Evolutionary conservation across 139 green algal species (phyloP).

Genomic region (Picochlorum sp.): DNA sequence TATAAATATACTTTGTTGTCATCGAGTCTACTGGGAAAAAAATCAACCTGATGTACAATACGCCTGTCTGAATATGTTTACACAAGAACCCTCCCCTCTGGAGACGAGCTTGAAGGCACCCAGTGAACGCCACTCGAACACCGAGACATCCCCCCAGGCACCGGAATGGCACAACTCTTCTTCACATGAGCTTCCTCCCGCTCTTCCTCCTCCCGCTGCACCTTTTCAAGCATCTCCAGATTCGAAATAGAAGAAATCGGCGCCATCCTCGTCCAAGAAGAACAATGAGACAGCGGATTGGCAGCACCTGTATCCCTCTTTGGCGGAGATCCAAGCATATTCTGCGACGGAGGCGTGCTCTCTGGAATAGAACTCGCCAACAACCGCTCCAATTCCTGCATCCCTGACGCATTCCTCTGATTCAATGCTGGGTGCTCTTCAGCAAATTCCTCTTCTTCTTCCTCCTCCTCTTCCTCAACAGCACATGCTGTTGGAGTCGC

Average conservation of each 20-base stretch:
- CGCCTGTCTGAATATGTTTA: no score
- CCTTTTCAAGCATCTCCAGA: conserved; percentile 4
- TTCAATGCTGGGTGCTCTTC: neutral
- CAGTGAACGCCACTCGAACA: conserved; percentile 2
- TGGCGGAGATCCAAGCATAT: conserved; percentile 2
- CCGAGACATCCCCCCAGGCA: neutral
- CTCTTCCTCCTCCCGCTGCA: neutral
- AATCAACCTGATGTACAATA: no score
- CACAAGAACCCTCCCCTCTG: neutral
- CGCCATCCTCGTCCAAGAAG: conserved; percentile 9
- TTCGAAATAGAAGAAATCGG: conserved; percentile 4
- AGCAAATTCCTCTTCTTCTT: no score
- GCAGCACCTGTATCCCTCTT: neutral
- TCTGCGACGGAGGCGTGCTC: neutral
- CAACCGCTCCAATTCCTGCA: neutral
- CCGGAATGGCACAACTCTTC: neutral
- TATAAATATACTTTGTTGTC: no score
- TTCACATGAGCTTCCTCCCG: neutral
- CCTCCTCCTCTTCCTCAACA: no score
- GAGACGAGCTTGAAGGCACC: neutral
- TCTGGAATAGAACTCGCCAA: neutral
- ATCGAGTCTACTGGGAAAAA: no score
- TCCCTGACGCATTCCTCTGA: neutral
- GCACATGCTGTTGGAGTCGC: no score
- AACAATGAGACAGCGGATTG: conserved; percentile 3